Percentiles rank a stretch among this genome's conserved stretches.
These are phyloP conservation scores for Saccharomycopsis hybrid DNA, from an alignment of 1,139 yeast species.

Conservation along the genomic window DNA sequence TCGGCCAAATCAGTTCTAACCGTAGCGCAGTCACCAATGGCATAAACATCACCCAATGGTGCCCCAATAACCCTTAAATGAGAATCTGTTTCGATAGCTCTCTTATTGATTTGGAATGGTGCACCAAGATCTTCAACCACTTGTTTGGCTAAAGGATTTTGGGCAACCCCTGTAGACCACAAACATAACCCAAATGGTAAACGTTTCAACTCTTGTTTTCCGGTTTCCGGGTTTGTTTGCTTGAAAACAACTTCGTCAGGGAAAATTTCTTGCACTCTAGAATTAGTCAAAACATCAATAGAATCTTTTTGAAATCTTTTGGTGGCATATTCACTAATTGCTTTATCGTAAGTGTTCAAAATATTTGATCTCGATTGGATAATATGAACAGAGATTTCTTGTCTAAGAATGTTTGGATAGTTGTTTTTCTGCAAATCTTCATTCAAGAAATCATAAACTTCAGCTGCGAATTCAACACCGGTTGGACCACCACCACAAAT, in stretches of 20 bases:
- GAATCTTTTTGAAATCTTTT: conserved; percentile 66
- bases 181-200: conserved; percentile 88
- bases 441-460: conserved; percentile 86
- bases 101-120: conserved; percentile 81
- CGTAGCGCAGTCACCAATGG: conserved; percentile 90
- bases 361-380: conserved; percentile 92
- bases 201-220: conserved; percentile 55
- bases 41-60: conserved; percentile 68
- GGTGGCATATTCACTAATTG: conserved; percentile 79
- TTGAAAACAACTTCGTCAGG: conserved; percentile 50
- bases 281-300: conserved; percentile 70
- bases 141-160: conserved; percentile 67
- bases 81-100: conserved; percentile 85
- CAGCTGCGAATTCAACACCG: conserved; percentile 96
- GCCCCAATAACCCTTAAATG: conserved; percentile 80
- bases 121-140: conserved; percentile 53
- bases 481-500: conserved; percentile 98
- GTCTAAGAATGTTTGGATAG: conserved; percentile 73
- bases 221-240: conserved; percentile 43
- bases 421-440: conserved; percentile 77
- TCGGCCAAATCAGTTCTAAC: conserved; percentile 57
- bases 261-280: conserved; percentile 76
- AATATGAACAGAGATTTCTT: conserved; percentile 74
- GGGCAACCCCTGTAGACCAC: conserved; percentile 98
- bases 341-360: conserved; percentile 78